Evolutionary conservation across 2,329 filamentous ascomycete genomes (phyloP).

Genomic region (Paramyrothecium roridum): DNA sequence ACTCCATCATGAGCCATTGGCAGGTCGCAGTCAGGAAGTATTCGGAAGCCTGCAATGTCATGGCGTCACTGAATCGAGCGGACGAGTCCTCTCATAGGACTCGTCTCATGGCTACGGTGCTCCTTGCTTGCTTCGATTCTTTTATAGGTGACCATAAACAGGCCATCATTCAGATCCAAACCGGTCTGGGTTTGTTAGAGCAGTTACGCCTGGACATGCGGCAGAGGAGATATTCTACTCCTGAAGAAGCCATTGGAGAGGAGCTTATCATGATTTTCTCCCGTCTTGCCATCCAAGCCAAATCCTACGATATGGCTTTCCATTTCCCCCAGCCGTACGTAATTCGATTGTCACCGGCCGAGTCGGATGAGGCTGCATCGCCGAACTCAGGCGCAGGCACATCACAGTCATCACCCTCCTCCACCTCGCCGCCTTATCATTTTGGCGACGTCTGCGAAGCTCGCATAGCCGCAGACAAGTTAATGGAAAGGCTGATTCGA

Average conservation of each 20-base stretch:
- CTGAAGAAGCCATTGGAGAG: conserved; percentile 48
- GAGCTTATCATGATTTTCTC: conserved; percentile 63
- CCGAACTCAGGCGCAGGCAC: not conserved
- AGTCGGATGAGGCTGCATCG: not conserved
- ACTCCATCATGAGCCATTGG: conserved; percentile 47
- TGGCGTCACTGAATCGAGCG: conserved; percentile 40
- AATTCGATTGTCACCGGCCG: conserved; percentile 36
- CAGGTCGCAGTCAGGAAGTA: conserved; percentile 60
- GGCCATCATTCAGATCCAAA: conserved; percentile 60
- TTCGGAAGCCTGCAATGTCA: conserved; percentile 50
- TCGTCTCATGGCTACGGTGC: conserved; percentile 61
- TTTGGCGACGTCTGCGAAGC: conserved; percentile 53
- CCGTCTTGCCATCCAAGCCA: conserved; percentile 61
- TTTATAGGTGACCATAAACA: conserved; percentile 62
- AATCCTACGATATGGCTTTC: conserved; percentile 67
- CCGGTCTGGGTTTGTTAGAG: conserved; percentile 52
- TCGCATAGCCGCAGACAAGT: conserved; percentile 51
- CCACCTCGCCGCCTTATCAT: conserved; percentile 30
- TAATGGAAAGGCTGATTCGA: conserved; percentile 54
- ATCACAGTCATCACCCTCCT: conserved; percentile 22
- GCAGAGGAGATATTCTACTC: conserved; percentile 15
- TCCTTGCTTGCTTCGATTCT: conserved; percentile 67
- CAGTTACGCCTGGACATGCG: conserved; percentile 35
- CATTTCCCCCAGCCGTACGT: conserved; percentile 63
- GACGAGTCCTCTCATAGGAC: conserved; percentile 46